A percentile compares a stretch with the other conserved stretches of the same genome.
phyloP scores from a whole-genome alignment of 2,329 filamentous ascomycete genomes.

The Colletotrichum abscissum region DNA sequence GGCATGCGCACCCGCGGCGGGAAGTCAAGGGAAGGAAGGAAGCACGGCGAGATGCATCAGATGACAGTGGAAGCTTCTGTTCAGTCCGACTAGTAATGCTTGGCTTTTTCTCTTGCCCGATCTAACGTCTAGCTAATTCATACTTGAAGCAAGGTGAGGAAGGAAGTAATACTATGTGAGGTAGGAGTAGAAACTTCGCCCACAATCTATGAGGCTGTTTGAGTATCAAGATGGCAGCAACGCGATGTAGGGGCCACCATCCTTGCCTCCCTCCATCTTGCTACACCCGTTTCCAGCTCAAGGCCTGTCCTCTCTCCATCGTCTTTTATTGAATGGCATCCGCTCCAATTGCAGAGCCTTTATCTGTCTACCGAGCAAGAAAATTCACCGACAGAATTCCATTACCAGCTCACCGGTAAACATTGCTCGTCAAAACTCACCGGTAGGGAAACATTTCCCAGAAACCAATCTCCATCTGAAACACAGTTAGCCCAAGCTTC shows the following conservation, averaged over 20 bases:
- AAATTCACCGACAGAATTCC: background rate
- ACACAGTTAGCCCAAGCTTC: slow-evolving; percentile 2
- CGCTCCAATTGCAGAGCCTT: background rate
- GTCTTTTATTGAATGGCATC: background rate
- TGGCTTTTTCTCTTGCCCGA: background rate
- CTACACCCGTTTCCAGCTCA: background rate
- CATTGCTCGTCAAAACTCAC: slow-evolving; percentile 18
- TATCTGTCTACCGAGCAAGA: background rate
- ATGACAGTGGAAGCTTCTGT: slow-evolving; percentile 1
- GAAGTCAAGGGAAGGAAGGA: slow-evolving; percentile 12
- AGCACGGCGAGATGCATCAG: slow-evolving; percentile 4
- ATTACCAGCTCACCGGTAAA: background rate
- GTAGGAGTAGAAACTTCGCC: background rate
- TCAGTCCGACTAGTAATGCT: background rate
- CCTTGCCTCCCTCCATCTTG: background rate
- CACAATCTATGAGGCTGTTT: slow-evolving; percentile 11
- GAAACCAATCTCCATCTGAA: slow-evolving; percentile 65
- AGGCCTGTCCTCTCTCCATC: background rate
- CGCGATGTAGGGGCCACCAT: background rate
- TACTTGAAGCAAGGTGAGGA: no score
- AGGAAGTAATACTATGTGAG: no score
- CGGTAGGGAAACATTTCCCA: slow-evolving; percentile 64
- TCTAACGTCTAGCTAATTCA: background rate
- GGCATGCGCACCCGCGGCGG: slow-evolving; percentile 1
- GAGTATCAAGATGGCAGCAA: slow-evolving; percentile 4